Base-by-base conservation (phyloP, 2,329 filamentous ascomycete species). In the Pseudocercospora vitis region DNA sequence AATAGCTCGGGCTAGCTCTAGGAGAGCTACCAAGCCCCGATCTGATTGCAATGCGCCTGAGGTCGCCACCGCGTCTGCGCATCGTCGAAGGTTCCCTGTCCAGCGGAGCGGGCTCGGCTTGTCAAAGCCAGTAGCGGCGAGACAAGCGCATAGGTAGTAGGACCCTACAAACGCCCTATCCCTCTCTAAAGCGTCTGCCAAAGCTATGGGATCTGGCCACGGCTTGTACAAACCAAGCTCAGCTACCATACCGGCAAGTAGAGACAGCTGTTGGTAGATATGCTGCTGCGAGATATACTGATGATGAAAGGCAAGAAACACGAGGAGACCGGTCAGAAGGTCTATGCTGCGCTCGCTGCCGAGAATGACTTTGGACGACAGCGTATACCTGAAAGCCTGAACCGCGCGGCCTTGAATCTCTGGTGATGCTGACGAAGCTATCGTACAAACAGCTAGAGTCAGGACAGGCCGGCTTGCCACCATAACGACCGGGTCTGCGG, bases 231-330 rank as follows among this genome's bases (percentile, higher is more conserved):
- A 35, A 2, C 65, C 64, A n/a, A 65, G 56, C 37, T 66, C 64
- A n/a, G 59, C 56, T 3, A 59, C 63, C 52, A 65, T 65, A 12
- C 59, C 62, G 4, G 62, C 60, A 2, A 67, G 51, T 8, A 67
- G 55, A 29, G 53, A 62, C 11, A 65, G 45, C 42, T 64, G 50
- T 33, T 65, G 62, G 26, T 63, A 63, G 4, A 63, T 55, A 19
- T 64, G 61, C 28, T 58, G 60, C 14, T 62, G 59, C 21, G 59
- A 48, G 44, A 60, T 51, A 47, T 63, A 64, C 19, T 63, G 59
- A 47, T 66, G 65, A 33, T 65, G 57, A 61, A 62, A 67, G 7
- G 61, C 61, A 11, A 63, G 51, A 42, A 56, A 63, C 2, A 65
- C 54, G 19, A 66, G 46, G 4, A 66, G 47, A 2, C 64, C 65